Conservation (phyloP, 225 moss, liverwort and hornwort species). For the Physcomitrellopsis africana region DNA sequence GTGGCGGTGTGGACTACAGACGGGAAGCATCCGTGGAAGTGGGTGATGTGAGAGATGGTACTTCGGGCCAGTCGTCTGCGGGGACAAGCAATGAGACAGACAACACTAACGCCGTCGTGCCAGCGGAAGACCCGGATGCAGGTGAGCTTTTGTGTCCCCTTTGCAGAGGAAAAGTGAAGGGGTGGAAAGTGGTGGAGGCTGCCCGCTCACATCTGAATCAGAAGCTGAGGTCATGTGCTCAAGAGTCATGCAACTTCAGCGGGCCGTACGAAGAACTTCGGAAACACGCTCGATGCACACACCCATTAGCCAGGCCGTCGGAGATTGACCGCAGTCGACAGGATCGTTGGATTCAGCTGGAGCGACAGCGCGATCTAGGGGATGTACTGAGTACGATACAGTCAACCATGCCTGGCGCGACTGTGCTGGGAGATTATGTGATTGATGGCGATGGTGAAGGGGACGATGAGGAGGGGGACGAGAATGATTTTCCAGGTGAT, state of each 20-base stretch:
- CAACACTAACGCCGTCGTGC: slow-evolving; percentile 16
- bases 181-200: slow-evolving; percentile 86
- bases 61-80: slow-evolving; percentile 46
- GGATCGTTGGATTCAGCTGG: slow-evolving; percentile 88
- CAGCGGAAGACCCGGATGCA: slow-evolving; percentile 40
- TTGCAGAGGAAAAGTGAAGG: slow-evolving; percentile 92
- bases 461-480: slow-evolving; percentile 89
- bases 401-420: slow-evolving; percentile 73
- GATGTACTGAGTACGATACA: slow-evolving; percentile 84
- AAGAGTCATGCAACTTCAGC: slow-evolving; percentile 79
- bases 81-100: slow-evolving; percentile 31
- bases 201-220: slow-evolving; percentile 90
- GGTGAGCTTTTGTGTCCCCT: slow-evolving; percentile 85
- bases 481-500: slow-evolving; percentile 80
- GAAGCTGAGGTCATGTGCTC: slow-evolving; percentile 84
- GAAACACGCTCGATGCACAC: slow-evolving; percentile 89
- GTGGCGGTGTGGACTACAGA: slow-evolving; percentile 26
- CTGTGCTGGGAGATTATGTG: slow-evolving; percentile 83
- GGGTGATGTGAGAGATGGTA: slow-evolving; percentile 43
- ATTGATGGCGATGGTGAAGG: slow-evolving; percentile 93
- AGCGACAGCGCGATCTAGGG: slow-evolving; percentile 97
- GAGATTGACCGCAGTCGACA: slow-evolving; percentile 90
- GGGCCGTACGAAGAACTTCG: slow-evolving; percentile 96
- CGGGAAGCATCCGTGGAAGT: slow-evolving; percentile 27
- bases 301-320: slow-evolving; percentile 85